Evolutionary conservation across 768 basidiomycete genomes (phyloP), one percentile per base, ranked within the genome.

Genomic region (Suillus bovinus): DNA sequence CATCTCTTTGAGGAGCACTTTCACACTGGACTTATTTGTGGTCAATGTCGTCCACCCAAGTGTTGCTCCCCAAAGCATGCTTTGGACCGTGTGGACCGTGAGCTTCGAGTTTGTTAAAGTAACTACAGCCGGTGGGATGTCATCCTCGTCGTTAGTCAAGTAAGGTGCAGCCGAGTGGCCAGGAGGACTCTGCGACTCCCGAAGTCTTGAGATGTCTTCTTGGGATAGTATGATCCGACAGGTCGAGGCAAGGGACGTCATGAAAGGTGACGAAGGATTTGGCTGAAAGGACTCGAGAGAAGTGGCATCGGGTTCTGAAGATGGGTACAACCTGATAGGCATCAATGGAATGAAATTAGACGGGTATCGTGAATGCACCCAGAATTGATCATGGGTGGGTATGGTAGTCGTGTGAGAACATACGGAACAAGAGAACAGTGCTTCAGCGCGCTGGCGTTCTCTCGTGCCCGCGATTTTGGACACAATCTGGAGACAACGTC

Each of bases 31-130:
- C 65, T 85, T 81, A 67, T 96, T 96, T 10, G 92, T 92, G 5
- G 93, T 95, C 54, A 96, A 77, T n/a, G 91, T 93, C 64, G 94
- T 95, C 90, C 90, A 88, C 0, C 88, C 86, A 31, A 82, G 75
- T 42, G 76, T 76, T 0, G 88, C 84, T 17, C 93, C 94, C 69
- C 83, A 84, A 22, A 87, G 75, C 77, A 94, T 78, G 59, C 88
- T 91, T 61, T 85, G 81, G 10, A 91, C 83, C 0, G 94, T 95
- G 71, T 95, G 93, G 10, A 82, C 82, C 0, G 93, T 93, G 36
- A 92, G 75, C 34, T 82, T 82, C 1, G 84, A 80, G 64, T 86
- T 86, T 22, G 79, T 80, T 61, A 79, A 83, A 24, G 82, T 84
- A 24, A 83, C 83, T 3, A 76, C 74, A 1, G 85, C 83, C 0